A percentile compares a stretch with the other conserved stretches of the same genome.
These are phyloP conservation scores for Helotiales sp. DNA, from an alignment of 2,329 filamentous ascomycete genomes.

Conservation along the genomic window DNA sequence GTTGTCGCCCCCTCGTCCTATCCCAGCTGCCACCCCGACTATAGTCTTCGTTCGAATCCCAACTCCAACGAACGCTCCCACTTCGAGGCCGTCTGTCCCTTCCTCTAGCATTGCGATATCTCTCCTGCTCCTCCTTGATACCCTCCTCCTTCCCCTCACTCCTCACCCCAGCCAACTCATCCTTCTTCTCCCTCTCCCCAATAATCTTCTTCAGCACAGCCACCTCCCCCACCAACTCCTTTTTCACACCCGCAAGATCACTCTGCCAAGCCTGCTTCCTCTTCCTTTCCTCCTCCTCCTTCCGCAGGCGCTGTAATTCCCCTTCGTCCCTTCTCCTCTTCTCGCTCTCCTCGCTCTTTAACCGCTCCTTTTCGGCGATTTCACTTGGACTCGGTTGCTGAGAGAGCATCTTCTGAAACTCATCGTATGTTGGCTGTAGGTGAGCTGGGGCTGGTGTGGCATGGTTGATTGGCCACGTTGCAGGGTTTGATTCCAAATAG, in stretches of 20 bases:
- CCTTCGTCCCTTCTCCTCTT: conserved; percentile 13
- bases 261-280: background rate
- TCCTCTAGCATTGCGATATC: background rate
- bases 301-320: background rate
- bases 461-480: too few species aligned
- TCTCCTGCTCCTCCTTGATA: conserved; percentile 1
- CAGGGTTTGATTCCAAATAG: too few species aligned
- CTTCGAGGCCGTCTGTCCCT: background rate
- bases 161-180: background rate
- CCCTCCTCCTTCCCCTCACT: background rate
- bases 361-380: background rate
- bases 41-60: background rate
- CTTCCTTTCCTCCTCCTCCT: background rate
- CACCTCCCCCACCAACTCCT: background rate
- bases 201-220: background rate
- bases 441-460: too few species aligned
- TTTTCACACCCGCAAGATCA: background rate
- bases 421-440: too few species aligned
- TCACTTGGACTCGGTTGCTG: background rate
- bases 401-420: background rate
- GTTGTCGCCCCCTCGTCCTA: background rate
- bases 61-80: background rate
- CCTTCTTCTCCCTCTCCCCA: background rate
- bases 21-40: background rate
- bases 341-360: background rate